Evolutionary conservation across 139 green algal genomes (phyloP), one percentile per base, ranked within the genome.

Genomic region (Marvania coccoides): DNA sequence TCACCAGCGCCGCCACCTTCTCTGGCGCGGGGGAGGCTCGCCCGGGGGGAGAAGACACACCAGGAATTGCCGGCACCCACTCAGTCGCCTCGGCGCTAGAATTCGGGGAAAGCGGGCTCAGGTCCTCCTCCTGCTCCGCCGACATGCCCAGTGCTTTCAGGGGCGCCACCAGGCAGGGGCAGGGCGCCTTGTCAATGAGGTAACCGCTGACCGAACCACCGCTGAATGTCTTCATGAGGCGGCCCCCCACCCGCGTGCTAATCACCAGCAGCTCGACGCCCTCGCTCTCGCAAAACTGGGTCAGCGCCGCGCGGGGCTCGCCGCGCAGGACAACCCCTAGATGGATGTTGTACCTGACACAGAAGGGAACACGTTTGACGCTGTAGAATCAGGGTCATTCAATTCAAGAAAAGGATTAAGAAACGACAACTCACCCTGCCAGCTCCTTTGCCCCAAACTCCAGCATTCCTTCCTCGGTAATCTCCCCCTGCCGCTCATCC

Each of bases 201-300:
- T 72, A 58, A n/a, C 48, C 57, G 24, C 42, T 64, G 23, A 81
- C 51, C 47, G 60, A 63, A 29, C 58, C 67, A 34, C 73, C 67
- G 14, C 42, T 69, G 60, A 84, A 58, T 29, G 65, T 70, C 47
- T 85, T 83, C 15, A 42, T 39, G 26, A 83, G 36, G 36, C 61
- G 62, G 23, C 45, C 35, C 28, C 47, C 61, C 30, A 31, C 39
- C 19, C 71, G 51, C 9, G 56, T 62, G 34, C 75, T 62, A n/a
- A 83, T 72, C 28, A 85, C 35, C 5, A 85, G 65, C 58, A 85
- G 47, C 30, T 85, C 76, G 24, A 83, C 75, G 37, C 36, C 48
- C 31, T 85, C 47, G 4, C 48, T 60, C 36, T 78, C 71, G 24
- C 56, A 67, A 36, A 73, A 83, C 6, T 54, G 12, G n/a, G 42